Conservation (phyloP, 768 basidiomycete genomes). For the Daedaleopsis sinensis region DNA sequence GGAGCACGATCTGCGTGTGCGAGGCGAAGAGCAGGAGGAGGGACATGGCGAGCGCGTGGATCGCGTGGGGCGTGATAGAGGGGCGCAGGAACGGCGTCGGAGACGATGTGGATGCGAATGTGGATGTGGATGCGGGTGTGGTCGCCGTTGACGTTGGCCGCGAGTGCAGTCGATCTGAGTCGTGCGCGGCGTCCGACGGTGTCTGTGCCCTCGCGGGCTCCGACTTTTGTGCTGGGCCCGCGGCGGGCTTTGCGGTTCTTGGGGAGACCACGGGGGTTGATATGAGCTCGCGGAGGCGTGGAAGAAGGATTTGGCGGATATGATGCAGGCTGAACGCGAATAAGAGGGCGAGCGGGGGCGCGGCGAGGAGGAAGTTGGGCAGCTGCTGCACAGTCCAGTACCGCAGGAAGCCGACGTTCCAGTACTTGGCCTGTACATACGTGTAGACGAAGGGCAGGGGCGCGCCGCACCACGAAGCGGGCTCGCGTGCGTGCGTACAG, state of each 20-base stretch:
- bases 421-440: conserved; percentile 83
- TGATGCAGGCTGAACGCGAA: conserved; percentile 39
- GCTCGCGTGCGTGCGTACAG: conserved; percentile 43
- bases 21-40: conserved; percentile 73
- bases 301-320: conserved; percentile 12
- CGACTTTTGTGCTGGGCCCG: not conserved
- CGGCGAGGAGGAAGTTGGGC: conserved; percentile 85
- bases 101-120: too few species aligned
- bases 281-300: conserved; percentile 10
- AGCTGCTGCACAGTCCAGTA: conserved; percentile 87
- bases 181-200: not conserved
- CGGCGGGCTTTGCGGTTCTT: not conserved
- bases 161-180: not conserved
- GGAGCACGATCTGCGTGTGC: conserved; percentile 86
- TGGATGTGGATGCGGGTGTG: not conserved
- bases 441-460: conserved; percentile 74
- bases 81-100: conserved; percentile 40
- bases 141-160: not conserved
- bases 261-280: not conserved
- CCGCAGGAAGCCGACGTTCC: conserved; percentile 81
- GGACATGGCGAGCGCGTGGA: conserved; percentile 71
- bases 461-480: conserved; percentile 63
- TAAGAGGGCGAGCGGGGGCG: conserved; percentile 65
- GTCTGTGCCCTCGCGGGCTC: not conserved
- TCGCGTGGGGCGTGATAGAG: conserved; percentile 65